Evolutionary conservation across 2,329 filamentous ascomycete species (phyloP), one percentile per base, ranked within the genome.

Genomic region (Dactylonectria estremocensis): DNA sequence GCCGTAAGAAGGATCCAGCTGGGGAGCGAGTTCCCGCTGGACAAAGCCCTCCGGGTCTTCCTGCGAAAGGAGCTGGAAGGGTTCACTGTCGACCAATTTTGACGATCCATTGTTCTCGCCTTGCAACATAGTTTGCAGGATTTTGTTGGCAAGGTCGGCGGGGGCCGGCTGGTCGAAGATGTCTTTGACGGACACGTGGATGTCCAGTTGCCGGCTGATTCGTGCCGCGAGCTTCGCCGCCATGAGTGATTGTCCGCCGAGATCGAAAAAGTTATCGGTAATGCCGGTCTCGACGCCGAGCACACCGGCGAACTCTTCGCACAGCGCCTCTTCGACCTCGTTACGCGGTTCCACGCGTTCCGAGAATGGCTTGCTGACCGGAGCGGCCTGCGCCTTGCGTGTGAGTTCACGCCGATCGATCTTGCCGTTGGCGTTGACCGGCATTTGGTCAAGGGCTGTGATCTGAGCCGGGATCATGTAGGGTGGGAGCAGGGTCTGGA

Each of bases 241-340:
- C 0, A 79, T 68, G 2, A 87, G 80, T 0, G 85, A 87, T 69
- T 87, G 83, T 20, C 85, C 85, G 6, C 85, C 85, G 0, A 86
- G 78, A 0, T 77, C 77, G 77, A 87, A 85, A 73, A 87, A 87
- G 74, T 82, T 85, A 68, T 40, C 35, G 14, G 35, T 40, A 16
- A 40, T 40, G 10, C 35, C 35, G 35, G 4, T 16, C 14, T 40
- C 11, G 35, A 40, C 14, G 35, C 35, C 68, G 64, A 0, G 35
- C 10, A 11, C 35, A 13, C 3, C 14, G 35, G 35, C 35, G 10
- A 40, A 40, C 35, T 40, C 35, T 16, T 40, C 35, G 35, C 35
- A 40, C 2, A 28, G 24, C 24, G 24, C 24, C 24, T 28, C 24
- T 28, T 28, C 24, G 24, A 28, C 24, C 24, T 28, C 24, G 24